Evolutionary conservation across 192 early-diverging fungal genomes (phyloP), one percentile per base, ranked within the genome.

Genomic region (Backusella mclennaniae): DNA sequence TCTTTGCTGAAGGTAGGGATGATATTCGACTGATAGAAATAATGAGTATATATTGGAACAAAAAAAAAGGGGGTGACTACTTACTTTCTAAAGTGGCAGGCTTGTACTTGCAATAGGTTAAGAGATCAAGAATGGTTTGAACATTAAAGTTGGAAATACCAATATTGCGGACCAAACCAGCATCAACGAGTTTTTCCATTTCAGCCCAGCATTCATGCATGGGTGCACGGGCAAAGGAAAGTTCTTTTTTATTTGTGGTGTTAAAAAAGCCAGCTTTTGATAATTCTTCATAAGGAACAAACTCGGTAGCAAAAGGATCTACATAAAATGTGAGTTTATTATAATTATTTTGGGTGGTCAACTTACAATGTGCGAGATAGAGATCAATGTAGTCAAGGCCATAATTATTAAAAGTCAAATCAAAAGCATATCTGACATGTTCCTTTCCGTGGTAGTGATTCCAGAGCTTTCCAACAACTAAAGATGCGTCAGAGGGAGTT

Each of bases 81-180:
- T 36, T 79, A 79, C 78, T 33, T 85, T 95, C 93, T 67, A 91
- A 82, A 66, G 91, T 90, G 4, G 86, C 87, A 67, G 94, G 94
- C 74, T 86, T 88, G 74, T 93, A 87, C 42, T 81, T 77, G 49
- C 87, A 86, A 66, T 85, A 84, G 0, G 79, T 84, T n/a, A 94
- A 73, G 9, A 95, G 52, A 49, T 92, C 85, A 83, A 89, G 80
- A 23, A 83, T 49, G 11, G 66, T 29, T 46, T 78, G 76, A 23
- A 77, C 79, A 42, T 83, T 83, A 52, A 89, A 91, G 84, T 96
- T 96, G 74, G 91, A 92, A 14, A 95, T 85, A 71, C 95, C 95
- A 82, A 90, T 90, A 73, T 85, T 83, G 26, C 79, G 81, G 39
- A 85, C 85, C 68, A 90, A 84, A 8, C 89, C 88, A 5, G 75